Evolutionary conservation across 1,139 yeast genomes (phyloP), one percentile per base, ranked within the genome.

Genomic region (Geotrichum klebahnii): DNA sequence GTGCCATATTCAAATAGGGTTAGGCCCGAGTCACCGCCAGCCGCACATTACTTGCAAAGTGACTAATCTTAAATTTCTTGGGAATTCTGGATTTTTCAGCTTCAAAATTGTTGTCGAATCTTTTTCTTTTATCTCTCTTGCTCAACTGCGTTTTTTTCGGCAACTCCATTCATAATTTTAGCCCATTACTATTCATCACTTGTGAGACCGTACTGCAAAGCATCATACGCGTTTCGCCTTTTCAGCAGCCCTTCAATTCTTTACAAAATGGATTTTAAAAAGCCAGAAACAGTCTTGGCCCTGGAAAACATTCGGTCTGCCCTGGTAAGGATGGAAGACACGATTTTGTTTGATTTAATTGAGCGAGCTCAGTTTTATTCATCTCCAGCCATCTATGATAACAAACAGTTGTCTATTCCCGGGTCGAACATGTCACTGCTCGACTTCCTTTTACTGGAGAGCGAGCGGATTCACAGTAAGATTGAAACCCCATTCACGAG

Each of bases 311-410:
- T 92, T 61, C 81, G 98, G 57, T 81, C 79, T 55, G 86, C 90
- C 19, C 74, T 92, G 50, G 83, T 89, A 40, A 80, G 96, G 48
- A 88, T 92, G 96, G 98, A 92, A 63, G 98, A 92, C 67, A 84
- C 97, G 8, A 89, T 92, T 61, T 86, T 92, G 56, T 92, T 90
- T 74, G 86, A 84, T 53, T 77, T 92, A 59, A 90, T 92, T 56
- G 98, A 92, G 67, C 76, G 98, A 57, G 87, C 96, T 2, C 96
- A 90, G 68, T 92, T 88, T 64, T 82, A 73, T 60, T 76, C 79
- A 36, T 82, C 90, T 50, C 84, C 85, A 2, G 77, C 88, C 17
- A 89, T 89, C 12, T 92, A 92, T 67, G 75, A 77, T 59, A 63
- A 66, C 8, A 75, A 79, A 56, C 79, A 79, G 55, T 79, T 81